phyloP scores from a whole-genome alignment of 2,329 filamentous ascomycete genomes.

The Sporothrix inflata region DNA sequence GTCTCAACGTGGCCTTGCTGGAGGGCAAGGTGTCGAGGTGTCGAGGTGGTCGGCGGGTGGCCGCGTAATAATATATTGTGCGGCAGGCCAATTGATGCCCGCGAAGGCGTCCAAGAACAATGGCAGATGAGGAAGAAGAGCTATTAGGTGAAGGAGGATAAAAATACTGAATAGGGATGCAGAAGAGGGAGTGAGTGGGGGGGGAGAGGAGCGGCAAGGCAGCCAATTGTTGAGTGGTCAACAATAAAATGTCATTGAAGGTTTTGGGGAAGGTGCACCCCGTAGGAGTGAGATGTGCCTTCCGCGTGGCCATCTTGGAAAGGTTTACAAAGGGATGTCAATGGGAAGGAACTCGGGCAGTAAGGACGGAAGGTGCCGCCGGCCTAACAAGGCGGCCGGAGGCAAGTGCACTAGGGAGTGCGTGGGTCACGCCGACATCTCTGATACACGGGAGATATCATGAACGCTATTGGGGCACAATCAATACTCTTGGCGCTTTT shows the following conservation, averaged over 20 bases:
- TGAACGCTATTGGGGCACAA: not conserved
- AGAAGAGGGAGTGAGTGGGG: not conserved
- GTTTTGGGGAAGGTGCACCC: not conserved
- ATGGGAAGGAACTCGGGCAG: not conserved
- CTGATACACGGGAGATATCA: no score
- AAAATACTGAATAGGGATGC: not conserved
- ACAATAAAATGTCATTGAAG: not conserved
- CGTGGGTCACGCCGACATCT: not conserved
- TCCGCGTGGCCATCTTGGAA: not conserved
- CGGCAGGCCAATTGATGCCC: conserved; percentile 3
- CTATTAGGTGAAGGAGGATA: not conserved
- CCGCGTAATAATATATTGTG: conserved; percentile 18
- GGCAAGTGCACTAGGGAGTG: not conserved
- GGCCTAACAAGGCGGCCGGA: not conserved
- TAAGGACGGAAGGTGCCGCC: conserved; percentile 16
- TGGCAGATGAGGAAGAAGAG: not conserved
- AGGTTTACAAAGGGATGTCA: not conserved
- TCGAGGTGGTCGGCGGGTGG: not conserved
- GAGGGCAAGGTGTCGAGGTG: not conserved
- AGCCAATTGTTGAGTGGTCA: conserved; percentile 19
- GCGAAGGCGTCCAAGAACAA: not conserved
- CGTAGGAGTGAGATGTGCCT: not conserved
- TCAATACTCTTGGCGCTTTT: not conserved
- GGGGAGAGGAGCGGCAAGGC: not conserved
- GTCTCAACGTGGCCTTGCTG: not conserved